Conservation (phyloP, 352 stramenopile genomes). For the Saprolegnia parasitica region DNA sequence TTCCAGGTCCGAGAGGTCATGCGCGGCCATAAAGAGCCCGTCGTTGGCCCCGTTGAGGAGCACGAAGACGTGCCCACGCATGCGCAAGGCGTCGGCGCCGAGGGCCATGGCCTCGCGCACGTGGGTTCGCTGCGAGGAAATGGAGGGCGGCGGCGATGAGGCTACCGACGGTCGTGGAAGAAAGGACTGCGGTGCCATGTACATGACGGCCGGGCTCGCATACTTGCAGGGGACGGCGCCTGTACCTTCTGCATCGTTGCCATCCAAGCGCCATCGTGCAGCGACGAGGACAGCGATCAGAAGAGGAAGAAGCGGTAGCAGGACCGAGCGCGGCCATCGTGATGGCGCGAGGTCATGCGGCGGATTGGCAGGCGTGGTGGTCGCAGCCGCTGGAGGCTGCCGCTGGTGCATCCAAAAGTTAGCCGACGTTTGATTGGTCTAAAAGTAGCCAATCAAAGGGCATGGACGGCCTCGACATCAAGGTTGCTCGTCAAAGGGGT, state of each 20-base stretch:
- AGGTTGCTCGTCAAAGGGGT: no score
- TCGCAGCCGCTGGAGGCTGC: no score
- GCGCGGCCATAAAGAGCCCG: conserved; percentile 44
- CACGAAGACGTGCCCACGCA: conserved; percentile 47
- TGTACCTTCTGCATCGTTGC: neutral
- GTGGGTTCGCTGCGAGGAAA: conserved; percentile 24
- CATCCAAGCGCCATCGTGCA: no score
- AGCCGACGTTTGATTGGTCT: no score
- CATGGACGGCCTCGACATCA: no score
- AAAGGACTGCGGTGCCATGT: neutral
- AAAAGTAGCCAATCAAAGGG: no score
- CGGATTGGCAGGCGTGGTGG: no score
- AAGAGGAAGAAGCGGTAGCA: no score
- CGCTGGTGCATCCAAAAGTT: no score
- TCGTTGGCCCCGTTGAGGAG: conserved; percentile 70
- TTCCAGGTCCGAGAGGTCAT: conserved; percentile 36
- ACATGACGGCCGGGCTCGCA: neutral
- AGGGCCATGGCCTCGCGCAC: conserved; percentile 37
- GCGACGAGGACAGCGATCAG: no score
- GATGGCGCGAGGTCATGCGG: no score
- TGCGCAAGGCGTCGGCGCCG: conserved; percentile 33
- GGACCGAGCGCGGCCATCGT: no score
- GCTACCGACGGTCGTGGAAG: neutral
- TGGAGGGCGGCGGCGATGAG: neutral
- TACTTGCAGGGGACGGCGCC: neutral